Conservation (phyloP, 768 basidiomycete species). For the Phallus indusiatus region DNA sequence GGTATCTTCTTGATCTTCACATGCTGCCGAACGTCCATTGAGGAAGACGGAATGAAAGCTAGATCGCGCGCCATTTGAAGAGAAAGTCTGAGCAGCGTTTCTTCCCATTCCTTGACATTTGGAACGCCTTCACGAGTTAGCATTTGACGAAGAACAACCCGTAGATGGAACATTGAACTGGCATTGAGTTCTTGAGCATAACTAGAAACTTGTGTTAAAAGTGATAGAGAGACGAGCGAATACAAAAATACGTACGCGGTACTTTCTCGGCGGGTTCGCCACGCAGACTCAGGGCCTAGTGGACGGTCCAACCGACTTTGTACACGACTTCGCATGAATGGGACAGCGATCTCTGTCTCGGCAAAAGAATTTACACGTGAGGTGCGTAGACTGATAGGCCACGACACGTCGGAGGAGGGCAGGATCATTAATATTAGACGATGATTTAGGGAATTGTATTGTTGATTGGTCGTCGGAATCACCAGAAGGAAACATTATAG, state of each 20-base stretch:
- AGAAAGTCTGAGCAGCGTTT: slow-evolving; percentile 68
- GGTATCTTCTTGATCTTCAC: slow-evolving; percentile 99
- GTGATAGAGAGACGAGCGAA: background rate
- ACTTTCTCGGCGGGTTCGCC: slow-evolving; percentile 83
- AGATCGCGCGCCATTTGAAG: slow-evolving; percentile 80
- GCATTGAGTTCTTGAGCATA: slow-evolving; percentile 78
- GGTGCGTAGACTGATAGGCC: slow-evolving; percentile 36
- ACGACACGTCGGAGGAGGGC: slow-evolving; percentile 53
- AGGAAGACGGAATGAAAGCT: slow-evolving; percentile 75
- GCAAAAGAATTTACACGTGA: slow-evolving; percentile 64
- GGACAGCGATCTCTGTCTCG: slow-evolving; percentile 59
- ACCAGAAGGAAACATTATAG: slow-evolving; percentile 48
- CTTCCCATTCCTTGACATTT: slow-evolving; percentile 82
- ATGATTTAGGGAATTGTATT: slow-evolving; percentile 62
- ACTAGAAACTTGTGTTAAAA: slow-evolving; percentile 27
- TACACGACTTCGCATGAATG: slow-evolving; percentile 78
- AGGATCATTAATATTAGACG: slow-evolving; percentile 26
- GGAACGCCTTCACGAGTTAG: slow-evolving; percentile 75
- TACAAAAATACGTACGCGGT: slow-evolving; percentile 60
- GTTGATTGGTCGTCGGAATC: slow-evolving; percentile 47
- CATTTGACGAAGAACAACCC: slow-evolving; percentile 87
- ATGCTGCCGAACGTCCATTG: slow-evolving; percentile 90
- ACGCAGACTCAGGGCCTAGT: slow-evolving; percentile 52
- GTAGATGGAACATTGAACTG: slow-evolving; percentile 82
- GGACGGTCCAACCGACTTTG: slow-evolving; percentile 57